These are phyloP conservation scores for Cadophora malorum DNA, from an alignment of 2,329 filamentous ascomycete species.

Conservation along the genomic window DNA sequence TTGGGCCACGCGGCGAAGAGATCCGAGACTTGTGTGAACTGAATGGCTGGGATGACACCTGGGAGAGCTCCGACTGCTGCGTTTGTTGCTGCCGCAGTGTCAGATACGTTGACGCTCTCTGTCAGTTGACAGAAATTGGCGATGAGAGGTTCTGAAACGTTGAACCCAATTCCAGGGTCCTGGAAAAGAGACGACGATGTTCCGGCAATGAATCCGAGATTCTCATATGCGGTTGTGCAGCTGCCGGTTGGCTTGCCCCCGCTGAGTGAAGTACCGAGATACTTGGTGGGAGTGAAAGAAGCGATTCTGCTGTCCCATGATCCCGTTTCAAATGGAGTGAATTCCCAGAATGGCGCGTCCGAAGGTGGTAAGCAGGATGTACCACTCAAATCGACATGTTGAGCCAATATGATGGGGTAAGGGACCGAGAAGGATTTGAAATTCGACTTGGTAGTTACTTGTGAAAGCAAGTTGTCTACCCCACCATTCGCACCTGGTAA, in stretches of 20 bases:
- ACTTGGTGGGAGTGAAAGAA: conserved; percentile 48
- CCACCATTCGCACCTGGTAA: conserved; percentile 24
- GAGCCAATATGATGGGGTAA: conserved; percentile 36
- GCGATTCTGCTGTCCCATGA: conserved; percentile 51
- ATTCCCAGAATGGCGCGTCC: conserved; percentile 51
- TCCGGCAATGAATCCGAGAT: conserved; percentile 53
- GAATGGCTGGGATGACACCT: conserved; percentile 37
- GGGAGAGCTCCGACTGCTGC: conserved; percentile 34
- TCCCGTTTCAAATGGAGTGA: conserved; percentile 54
- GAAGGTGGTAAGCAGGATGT: conserved; percentile 29
- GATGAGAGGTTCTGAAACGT: conserved; percentile 25
- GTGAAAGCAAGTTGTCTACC: conserved; percentile 23
- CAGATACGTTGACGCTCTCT: conserved; percentile 8
- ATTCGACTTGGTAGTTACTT: conserved; percentile 14
- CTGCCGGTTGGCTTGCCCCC: conserved; percentile 34
- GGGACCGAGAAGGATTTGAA: conserved; percentile 23
- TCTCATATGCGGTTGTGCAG: conserved; percentile 54
- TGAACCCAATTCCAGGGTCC: conserved; percentile 30
- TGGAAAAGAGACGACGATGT: conserved; percentile 52
- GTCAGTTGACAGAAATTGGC: conserved; percentile 25
- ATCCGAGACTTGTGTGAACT: conserved; percentile 40
- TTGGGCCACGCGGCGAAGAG: conserved; percentile 46
- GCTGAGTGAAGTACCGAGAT: conserved; percentile 50
- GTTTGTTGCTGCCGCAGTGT: conserved; percentile 9
- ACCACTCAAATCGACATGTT: conserved; percentile 30